Conservation (phyloP, 2,329 filamentous ascomycete species). For the Rutstroemia sp. region DNA sequence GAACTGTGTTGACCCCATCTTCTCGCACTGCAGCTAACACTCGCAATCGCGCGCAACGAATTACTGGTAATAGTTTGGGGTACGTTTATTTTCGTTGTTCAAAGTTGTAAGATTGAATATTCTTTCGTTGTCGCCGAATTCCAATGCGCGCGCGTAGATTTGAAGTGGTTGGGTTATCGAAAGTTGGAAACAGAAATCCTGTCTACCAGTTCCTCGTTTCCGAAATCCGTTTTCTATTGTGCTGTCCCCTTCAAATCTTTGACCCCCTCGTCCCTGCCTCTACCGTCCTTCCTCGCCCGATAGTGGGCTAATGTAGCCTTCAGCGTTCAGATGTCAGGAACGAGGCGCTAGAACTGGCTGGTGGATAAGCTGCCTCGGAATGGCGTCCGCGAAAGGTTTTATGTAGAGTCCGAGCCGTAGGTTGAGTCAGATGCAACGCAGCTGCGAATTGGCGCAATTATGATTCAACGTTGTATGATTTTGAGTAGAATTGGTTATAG, state of each 20-base stretch:
- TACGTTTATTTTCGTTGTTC: neutral
- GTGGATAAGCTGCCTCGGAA: neutral
- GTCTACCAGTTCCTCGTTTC: neutral
- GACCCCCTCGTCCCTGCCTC: neutral
- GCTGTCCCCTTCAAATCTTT: neutral
- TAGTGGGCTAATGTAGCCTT: neutral
- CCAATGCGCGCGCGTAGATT: slow-evolving; percentile 5
- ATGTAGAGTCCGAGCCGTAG: neutral
- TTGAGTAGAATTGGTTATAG: too few species aligned
- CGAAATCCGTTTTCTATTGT: neutral
- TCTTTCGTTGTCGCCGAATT: slow-evolving; percentile 1
- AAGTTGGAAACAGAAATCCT: neutral
- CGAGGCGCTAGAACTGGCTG: neutral
- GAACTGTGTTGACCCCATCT: slow-evolving; percentile 37
- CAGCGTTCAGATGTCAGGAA: neutral
- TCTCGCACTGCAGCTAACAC: neutral
- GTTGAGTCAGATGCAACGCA: too few species aligned
- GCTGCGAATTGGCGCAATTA: too few species aligned
- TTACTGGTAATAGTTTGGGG: neutral
- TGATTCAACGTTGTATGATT: too few species aligned
- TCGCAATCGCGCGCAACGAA: neutral
- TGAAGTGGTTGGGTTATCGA: neutral
- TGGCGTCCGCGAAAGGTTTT: neutral
- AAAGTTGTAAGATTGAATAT: slow-evolving; percentile 4
- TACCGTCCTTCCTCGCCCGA: neutral